Percentiles rank a stretch among this genome's conserved stretches.
These are phyloP conservation scores for Lipomyces kockii DNA, from an alignment of 805 yeast genomes.

Conservation along the genomic window DNA sequence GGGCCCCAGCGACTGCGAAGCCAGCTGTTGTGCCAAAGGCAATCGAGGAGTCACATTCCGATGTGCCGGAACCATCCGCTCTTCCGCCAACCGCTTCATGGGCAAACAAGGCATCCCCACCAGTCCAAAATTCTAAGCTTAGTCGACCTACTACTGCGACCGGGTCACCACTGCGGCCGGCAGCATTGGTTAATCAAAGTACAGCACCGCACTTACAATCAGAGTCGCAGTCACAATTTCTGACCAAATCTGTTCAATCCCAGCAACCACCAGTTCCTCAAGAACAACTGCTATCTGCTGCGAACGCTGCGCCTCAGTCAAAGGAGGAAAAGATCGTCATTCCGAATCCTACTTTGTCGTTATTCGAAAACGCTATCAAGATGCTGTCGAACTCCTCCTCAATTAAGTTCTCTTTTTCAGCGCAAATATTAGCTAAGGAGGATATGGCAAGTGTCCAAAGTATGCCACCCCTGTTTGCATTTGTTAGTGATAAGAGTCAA, in stretches of 20 bases:
- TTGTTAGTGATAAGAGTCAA: conserved; percentile 29
- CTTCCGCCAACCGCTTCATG: conserved; percentile 77
- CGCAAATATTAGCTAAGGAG: conserved; percentile 38
- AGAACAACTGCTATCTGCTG: conserved; percentile 25
- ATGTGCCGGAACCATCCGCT: conserved; percentile 50
- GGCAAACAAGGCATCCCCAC: conserved; percentile 53
- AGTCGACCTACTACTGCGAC: conserved; percentile 8
- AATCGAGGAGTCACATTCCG: conserved; percentile 22
- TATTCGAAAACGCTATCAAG: conserved; percentile 35
- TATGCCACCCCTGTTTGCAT: conserved; percentile 42
- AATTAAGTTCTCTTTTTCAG: conserved; percentile 40
- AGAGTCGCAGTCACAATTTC: neutral
- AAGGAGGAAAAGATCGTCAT: conserved; percentile 14
- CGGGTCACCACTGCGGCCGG: neutral
- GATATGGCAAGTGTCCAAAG: conserved; percentile 36
- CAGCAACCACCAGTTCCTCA: conserved; percentile 40
- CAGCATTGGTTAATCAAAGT: neutral
- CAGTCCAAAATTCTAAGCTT: conserved; percentile 38
- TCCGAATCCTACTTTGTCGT: conserved; percentile 19
- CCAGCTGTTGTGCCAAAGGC: conserved; percentile 14
- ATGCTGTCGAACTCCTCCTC: conserved; percentile 38
- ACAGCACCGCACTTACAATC: neutral
- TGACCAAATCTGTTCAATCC: conserved; percentile 1
- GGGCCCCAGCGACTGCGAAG: neutral
- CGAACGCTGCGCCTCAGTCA: conserved; percentile 2